phyloP scores from a whole-genome alignment of 495 filamentous ascomycete genomes.

The Penicillium pancosmium region DNA sequence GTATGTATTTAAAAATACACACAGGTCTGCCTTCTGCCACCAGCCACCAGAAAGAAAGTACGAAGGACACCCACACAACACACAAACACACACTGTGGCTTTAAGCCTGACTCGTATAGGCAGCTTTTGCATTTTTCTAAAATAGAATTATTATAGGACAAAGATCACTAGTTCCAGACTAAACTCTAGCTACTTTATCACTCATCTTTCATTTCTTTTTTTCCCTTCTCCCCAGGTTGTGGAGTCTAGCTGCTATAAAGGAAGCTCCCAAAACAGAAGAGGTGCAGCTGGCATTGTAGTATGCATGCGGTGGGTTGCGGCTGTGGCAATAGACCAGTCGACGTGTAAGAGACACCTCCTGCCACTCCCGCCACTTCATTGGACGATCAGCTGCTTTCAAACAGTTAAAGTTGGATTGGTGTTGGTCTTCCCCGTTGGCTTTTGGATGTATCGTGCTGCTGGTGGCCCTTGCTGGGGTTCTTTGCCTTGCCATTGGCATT shows the following conservation, averaged over 20 bases:
- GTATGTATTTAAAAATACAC: slow-evolving; percentile 2
- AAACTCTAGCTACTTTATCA: not conserved
- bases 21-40: slow-evolving; percentile 9
- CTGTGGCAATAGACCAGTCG: slow-evolving; percentile 11
- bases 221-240: not conserved
- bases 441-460: slow-evolving; percentile 4
- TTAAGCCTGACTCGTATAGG: too few species aligned
- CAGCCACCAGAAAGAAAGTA: slow-evolving; percentile 6
- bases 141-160: not conserved
- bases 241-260: not conserved
- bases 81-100: slow-evolving; percentile 15
- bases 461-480: not conserved
- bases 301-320: slow-evolving; percentile 13
- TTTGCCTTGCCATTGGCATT: too few species aligned
- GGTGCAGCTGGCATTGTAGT: slow-evolving; percentile 16
- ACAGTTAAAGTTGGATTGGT: slow-evolving; percentile 21
- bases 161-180: too few species aligned
- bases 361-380: slow-evolving; percentile 16
- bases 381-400: slow-evolving; percentile 19
- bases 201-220: not conserved
- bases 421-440: not conserved
- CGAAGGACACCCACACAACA: slow-evolving; percentile 9
- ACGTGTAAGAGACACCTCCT: slow-evolving; percentile 10
- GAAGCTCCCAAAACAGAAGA: slow-evolving; percentile 1
- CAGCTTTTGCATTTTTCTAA: not conserved